Percentiles rank a stretch among this genome's conserved stretches.
phyloP scores from a whole-genome alignment of 1,284 basidiomycete species.

The Boletus mariae region DNA sequence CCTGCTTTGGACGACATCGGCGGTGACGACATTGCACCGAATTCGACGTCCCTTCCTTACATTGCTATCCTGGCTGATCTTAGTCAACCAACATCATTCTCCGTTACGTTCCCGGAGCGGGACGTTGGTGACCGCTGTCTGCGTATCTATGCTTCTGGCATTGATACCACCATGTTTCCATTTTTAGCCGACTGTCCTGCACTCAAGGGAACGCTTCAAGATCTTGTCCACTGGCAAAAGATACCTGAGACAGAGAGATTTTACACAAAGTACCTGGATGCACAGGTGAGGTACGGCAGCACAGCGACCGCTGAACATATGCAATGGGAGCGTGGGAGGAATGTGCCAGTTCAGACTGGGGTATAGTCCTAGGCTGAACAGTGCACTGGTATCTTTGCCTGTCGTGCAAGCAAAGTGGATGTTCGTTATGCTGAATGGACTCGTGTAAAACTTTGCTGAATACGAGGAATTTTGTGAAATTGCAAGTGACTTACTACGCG shows the following conservation, averaged over 20 bases:
- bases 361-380: too few relatives aligned
- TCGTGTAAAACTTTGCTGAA: too few relatives aligned
- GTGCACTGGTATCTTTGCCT: too few relatives aligned
- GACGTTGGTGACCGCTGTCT: conserved; percentile 1
- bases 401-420: too few relatives aligned
- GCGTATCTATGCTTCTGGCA: conserved; percentile 6
- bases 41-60: neutral
- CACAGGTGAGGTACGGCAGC: neutral
- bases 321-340: neutral
- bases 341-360: neutral
- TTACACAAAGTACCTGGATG: neutral
- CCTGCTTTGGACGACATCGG: neutral
- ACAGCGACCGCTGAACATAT: neutral
- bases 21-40: too few relatives aligned
- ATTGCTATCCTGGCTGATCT: neutral
- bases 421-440: too few relatives aligned
- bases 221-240: neutral
- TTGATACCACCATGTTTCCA: conserved; percentile 3
- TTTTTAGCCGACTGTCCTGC: neutral
- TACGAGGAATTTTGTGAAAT: too few relatives aligned
- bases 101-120: neutral
- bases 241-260: neutral
- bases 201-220: neutral
- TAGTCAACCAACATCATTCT: neutral
- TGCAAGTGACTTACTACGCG: too few relatives aligned